Evolutionary conservation across 1,139 yeast genomes (phyloP), one percentile per base, ranked within the genome.

Genomic region (Nakaseomyces sp.): DNA sequence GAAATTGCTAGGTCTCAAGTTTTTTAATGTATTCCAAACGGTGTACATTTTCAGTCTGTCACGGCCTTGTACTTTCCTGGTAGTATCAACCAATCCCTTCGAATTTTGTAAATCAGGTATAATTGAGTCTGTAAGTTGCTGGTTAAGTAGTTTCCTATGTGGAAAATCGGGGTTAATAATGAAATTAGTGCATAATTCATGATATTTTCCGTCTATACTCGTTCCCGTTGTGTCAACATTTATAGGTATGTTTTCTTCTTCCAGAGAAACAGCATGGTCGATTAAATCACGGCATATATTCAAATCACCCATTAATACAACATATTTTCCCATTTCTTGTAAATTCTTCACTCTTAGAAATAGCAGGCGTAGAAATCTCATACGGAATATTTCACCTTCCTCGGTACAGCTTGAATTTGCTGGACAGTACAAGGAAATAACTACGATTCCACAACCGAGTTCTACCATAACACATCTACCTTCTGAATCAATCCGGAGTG

Each of bases 361-460:
- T 42, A 91, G 60, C 0, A 74, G 63, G 15, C 68, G 66, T 45
- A 85, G 67, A 56, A 85, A 91, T 10, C 67, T 61, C 37, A 76
- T 57, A 38, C 95, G 66, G 53, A 70, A 82, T 16, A 61, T 63
- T 46, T 81, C 84, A 9, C 93, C 93, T 42, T 79, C 85, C 3
- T 79, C 88, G 0, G 87, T 75, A 0, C 67, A 70, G 64, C 68
- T 67, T 0, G 96, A 85, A 57, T 88, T 87, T 1, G 97, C 97
- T 0, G 97, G 97, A 57, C 97, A 89, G 58, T 91, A 91, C 1
- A 87, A 73, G 0, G 89, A 78, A 44, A 91, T 77, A 0, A 91
- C 63, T 1, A 83, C 84, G 2, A 79, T 63, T 49, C 76, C 73
- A 47, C 64, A 69, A 0, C 79, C 81, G 24, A 89, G 58, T 57